Conservation (phyloP, 805 yeast species). For the Metschnikowia kunwiensis region DNA sequence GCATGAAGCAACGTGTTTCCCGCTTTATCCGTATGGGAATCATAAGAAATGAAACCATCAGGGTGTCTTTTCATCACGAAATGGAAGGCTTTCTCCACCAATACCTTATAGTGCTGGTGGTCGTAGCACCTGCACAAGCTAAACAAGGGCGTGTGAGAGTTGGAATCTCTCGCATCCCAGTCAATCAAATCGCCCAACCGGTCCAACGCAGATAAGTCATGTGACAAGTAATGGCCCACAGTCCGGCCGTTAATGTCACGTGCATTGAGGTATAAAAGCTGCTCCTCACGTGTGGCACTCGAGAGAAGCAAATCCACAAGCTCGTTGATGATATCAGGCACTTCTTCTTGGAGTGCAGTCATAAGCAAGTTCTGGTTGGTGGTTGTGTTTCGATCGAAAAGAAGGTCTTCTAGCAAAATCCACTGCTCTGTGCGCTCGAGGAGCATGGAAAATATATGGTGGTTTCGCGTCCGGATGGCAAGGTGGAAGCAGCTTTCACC, state of each 20-base stretch:
- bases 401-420: constrained; percentile 63
- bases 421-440: constrained; percentile 44
- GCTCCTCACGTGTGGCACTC: constrained; percentile 46
- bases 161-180: constrained; percentile 66
- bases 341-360: constrained; percentile 58
- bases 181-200: constrained; percentile 56
- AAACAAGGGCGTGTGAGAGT: constrained; percentile 75
- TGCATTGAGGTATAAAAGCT: constrained; percentile 45
- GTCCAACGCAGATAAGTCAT: constrained; percentile 48
- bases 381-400: constrained; percentile 56
- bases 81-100: constrained; percentile 47
- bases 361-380: constrained; percentile 55
- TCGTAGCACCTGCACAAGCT: constrained; percentile 79
- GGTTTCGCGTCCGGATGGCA: constrained; percentile 51
- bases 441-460: constrained; percentile 44
- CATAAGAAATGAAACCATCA: constrained; percentile 38
- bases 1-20: constrained; percentile 81
- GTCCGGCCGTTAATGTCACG: constrained; percentile 55
- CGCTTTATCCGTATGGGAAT: constrained; percentile 65
- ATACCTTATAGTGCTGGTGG: constrained; percentile 53
- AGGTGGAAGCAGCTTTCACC: constrained; percentile 75
- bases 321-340: constrained; percentile 43
- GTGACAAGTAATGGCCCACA: constrained; percentile 71
- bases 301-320: constrained; percentile 41
- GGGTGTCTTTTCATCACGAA: constrained; percentile 46